Percentiles rank a stretch among this genome's conserved stretches.
phyloP scores from a whole-genome alignment of 768 basidiomycete species.

The Tulasnella sp. region DNA sequence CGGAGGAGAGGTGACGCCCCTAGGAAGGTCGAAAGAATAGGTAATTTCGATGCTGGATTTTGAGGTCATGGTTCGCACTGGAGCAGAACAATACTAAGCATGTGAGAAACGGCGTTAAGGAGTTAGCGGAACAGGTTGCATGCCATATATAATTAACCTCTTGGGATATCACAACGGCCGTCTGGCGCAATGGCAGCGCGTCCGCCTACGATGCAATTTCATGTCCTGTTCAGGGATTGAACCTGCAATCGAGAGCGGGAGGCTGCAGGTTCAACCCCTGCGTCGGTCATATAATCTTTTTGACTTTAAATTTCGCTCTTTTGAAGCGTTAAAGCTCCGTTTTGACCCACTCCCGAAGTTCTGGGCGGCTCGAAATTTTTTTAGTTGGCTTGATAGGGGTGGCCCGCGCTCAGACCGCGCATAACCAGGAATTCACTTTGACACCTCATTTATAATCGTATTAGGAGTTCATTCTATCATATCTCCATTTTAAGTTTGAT shows the following conservation, averaged over 20 bases:
- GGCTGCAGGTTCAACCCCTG: constrained; percentile 7
- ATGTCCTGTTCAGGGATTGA: neutral
- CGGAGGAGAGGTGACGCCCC: neutral
- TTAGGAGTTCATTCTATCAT: no score
- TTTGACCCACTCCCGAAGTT: no score
- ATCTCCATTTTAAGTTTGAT: no score
- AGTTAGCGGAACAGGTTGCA: neutral
- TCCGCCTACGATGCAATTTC: neutral
- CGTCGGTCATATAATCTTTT: neutral
- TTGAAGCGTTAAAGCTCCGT: neutral
- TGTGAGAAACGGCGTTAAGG: neutral
- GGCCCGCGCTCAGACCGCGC: no score
- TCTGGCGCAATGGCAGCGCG: neutral
- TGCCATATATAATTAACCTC: neutral
- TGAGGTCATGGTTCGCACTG: neutral
- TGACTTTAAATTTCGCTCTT: neutral
- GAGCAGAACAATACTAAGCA: neutral
- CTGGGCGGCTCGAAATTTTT: no score
- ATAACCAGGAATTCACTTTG: no score
- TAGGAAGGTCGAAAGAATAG: constrained; percentile 6
- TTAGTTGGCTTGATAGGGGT: no score
- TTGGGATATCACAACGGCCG: neutral
- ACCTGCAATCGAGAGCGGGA: neutral
- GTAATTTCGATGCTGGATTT: constrained; percentile 18
- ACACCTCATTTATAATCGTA: no score